phyloP scores from a whole-genome alignment of 768 basidiomycete species.

The Strobilomyces dryophilus region DNA sequence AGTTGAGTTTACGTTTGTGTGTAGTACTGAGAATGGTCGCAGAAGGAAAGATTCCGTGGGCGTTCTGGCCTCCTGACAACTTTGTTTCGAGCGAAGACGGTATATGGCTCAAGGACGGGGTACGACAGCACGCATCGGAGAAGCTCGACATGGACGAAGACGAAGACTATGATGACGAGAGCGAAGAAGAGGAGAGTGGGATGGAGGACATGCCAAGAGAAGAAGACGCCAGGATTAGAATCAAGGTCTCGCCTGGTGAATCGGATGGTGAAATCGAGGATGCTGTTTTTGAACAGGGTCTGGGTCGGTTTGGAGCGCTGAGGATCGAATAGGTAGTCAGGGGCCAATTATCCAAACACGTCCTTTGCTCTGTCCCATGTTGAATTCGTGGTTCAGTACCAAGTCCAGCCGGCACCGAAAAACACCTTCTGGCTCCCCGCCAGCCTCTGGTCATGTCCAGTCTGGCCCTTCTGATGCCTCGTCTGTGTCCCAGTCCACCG shows the following conservation, averaged over 20 bases:
- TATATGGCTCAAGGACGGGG: conserved; percentile 51
- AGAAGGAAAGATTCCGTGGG: conserved; percentile 80
- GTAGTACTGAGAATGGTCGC: conserved; percentile 79
- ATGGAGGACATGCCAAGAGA: conserved; percentile 10
- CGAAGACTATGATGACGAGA: conserved; percentile 7
- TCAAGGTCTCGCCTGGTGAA: conserved; percentile 9
- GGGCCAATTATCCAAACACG: conserved; percentile 9
- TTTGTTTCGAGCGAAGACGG: conserved; percentile 37
- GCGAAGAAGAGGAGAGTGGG: conserved; percentile 24
- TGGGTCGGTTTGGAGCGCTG: conserved; percentile 32
- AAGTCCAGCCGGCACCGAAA: conserved; percentile 24
- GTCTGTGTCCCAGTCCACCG: conserved; percentile 15
- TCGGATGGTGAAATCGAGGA: conserved; percentile 21
- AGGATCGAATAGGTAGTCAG: conserved; percentile 19
- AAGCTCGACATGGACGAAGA: conserved; percentile 24
- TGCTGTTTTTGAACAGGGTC: not conserved
- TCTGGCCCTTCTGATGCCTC: conserved; percentile 9
- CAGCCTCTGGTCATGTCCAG: not conserved
- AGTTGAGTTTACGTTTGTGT: not conserved
- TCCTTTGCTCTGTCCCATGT: conserved; percentile 15
- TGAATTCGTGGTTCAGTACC: conserved; percentile 30
- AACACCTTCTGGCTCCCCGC: not conserved
- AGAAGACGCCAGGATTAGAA: not conserved
- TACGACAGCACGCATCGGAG: conserved; percentile 20
- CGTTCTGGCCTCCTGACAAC: conserved; percentile 71